These are phyloP conservation scores for Cytospora chrysosperma DNA, from an alignment of 2,329 filamentous ascomycete species.

Conservation along the genomic window DNA sequence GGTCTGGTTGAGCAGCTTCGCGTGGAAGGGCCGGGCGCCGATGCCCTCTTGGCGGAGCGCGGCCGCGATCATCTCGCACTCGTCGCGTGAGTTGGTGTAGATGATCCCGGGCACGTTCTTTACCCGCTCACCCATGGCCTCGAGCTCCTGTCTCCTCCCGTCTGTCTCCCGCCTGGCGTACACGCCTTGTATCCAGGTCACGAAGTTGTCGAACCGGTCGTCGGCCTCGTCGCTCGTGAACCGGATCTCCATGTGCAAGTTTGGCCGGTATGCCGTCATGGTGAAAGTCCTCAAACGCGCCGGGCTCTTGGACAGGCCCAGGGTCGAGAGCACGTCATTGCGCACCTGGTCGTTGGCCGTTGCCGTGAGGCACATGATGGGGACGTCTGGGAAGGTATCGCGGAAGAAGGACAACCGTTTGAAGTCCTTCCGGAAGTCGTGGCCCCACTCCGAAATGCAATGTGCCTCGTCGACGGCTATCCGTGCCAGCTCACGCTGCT, in stretches of 20 bases:
- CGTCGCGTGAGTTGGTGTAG: constrained; percentile 72
- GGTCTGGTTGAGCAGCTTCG: constrained; percentile 63
- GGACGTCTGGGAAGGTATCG: constrained; percentile 75
- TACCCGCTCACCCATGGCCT: constrained; percentile 50
- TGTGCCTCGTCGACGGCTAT: constrained; percentile 94
- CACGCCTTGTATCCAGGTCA: constrained; percentile 73
- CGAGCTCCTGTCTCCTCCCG: constrained; percentile 59
- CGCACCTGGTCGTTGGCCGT: constrained; percentile 82
- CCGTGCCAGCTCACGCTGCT: constrained; percentile 80
- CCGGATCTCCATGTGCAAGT: constrained; percentile 86
- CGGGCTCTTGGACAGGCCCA: constrained; percentile 61
- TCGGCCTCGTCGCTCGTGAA: constrained; percentile 77
- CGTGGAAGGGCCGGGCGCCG: constrained; percentile 71
- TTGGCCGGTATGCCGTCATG: constrained; percentile 79
- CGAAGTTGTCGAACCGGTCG: constrained; percentile 68
- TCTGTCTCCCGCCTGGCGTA: constrained; percentile 65
- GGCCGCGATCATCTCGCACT: constrained; percentile 69
- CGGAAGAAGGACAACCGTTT: constrained; percentile 86
- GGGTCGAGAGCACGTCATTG: constrained; percentile 74
- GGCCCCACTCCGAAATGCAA: constrained; percentile 97
- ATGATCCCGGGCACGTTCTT: constrained; percentile 75
- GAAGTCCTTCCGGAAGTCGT: constrained; percentile 94
- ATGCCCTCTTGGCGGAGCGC: constrained; percentile 67
- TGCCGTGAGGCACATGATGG: constrained; percentile 89
- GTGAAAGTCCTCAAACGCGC: constrained; percentile 71